Percentiles rank a stretch among this genome's conserved stretches.
Conservation (phyloP, 2,329 filamentous ascomycete genomes). For the Epichloe scottii region DNA sequence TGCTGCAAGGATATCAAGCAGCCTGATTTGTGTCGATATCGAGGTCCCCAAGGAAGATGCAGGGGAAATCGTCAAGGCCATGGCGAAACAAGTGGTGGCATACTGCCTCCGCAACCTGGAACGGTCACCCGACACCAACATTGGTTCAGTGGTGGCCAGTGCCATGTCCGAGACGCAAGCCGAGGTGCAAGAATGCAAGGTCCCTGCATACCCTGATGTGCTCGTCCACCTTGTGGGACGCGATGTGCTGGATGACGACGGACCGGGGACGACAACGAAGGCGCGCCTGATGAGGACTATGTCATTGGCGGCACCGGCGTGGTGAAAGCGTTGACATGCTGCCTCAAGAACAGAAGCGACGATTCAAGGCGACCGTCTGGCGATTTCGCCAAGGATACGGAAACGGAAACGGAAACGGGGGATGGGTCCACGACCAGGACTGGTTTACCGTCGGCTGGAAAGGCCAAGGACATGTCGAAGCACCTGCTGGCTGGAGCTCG, state of each 20-base stretch:
- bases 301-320: constrained; percentile 93
- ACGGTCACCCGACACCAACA: constrained; percentile 55
- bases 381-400: constrained; percentile 40
- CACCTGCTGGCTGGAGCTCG: constrained; percentile 76
- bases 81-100: constrained; percentile 88
- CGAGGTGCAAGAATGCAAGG: constrained; percentile 16
- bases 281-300: constrained; percentile 82
- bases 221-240: constrained; percentile 78
- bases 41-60: constrained; percentile 71
- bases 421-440: constrained; percentile 30
- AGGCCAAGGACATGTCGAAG: constrained; percentile 87
- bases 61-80: constrained; percentile 82
- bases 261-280: constrained; percentile 48
- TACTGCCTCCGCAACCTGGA: constrained; percentile 92
- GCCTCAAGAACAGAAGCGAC: constrained; percentile 63
- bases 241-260: constrained; percentile 36
- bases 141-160: constrained; percentile 33
- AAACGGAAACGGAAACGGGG: constrained; percentile 28
- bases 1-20: constrained; percentile 70
- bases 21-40: constrained; percentile 81
- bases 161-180: constrained; percentile 27
- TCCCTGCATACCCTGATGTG: constrained; percentile 56
- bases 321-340: constrained; percentile 85
- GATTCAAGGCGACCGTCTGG: constrained; percentile 43
- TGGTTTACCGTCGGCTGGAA: constrained; percentile 34